Base-by-base conservation (phyloP, 768 basidiomycete genomes). In the Tylopilus sp. region DNA sequence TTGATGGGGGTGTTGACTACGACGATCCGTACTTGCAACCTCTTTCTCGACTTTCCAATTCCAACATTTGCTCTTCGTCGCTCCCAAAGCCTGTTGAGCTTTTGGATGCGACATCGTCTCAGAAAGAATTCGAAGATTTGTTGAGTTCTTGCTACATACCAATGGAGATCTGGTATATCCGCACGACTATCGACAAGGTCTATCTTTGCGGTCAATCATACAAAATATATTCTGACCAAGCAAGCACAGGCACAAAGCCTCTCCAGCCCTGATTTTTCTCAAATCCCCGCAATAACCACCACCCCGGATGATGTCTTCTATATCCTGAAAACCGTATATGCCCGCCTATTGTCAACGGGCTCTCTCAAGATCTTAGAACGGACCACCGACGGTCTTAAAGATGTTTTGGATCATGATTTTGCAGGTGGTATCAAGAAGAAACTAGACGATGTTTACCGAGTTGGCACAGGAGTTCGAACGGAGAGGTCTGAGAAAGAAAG, bases 231-330 rank as follows among this genome's bases (percentile, higher is more conserved):
- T 40, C 20, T n/a, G 46, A 51, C 40, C 35, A 23, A 47, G 46
- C 15, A 26, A 30, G 43, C 28, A 11, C 58, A 98, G 94, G 95
- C 95, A 2, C 93, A 95, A 62, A 83, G 85, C 22, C 75, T 97
- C 39, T 91, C 95, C 22, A 82, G 75, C 13, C 76, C 82, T 3
- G 93, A 98, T 62, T 64, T 77, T 7, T 77, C 84, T 2, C 79
- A 86, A 50, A 71, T 60, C 36, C 91, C 79, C 45, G 73, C 78
- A 11, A 80, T 76, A 2, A 89, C 87, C 0, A 92, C 90, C 0
- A 83, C 82, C 0, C 91, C 91, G 0, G 97, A 99, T 67, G 97
- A 98, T 59, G 88, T 87, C 2, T 99, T 98, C 72, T 99, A 97
- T 70, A 86, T 99, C 51, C 75, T 98, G 52, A 98, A 97, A 68